Evolutionary conservation across 2,329 filamentous ascomycete species (phyloP).

Genomic region (Phyllosticta citribraziliensis): DNA sequence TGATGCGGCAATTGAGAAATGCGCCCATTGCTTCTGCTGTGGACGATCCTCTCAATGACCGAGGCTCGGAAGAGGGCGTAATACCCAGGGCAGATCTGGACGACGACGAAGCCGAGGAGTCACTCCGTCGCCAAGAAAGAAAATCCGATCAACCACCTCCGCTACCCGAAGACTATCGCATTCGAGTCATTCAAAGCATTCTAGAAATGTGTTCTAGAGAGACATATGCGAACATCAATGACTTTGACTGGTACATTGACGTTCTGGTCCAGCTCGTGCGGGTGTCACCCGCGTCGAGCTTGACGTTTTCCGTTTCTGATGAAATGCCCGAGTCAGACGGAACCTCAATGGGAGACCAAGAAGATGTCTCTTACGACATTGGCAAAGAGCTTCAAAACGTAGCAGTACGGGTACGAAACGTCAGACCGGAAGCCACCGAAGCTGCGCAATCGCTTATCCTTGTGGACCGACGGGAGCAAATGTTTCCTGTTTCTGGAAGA

Average conservation of each 20-base stretch:
- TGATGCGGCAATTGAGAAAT: slow-evolving; percentile 74
- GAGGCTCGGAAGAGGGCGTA: slow-evolving; percentile 31
- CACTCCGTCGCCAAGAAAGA: slow-evolving; percentile 42
- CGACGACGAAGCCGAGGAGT: slow-evolving; percentile 47
- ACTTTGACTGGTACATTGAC: slow-evolving; percentile 98
- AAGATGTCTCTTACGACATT: slow-evolving; percentile 56
- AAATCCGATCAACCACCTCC: slow-evolving; percentile 44
- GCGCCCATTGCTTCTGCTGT: slow-evolving; percentile 46
- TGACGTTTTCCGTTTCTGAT: not conserved
- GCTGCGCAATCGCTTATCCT: slow-evolving; percentile 70
- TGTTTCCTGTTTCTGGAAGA: slow-evolving; percentile 43
- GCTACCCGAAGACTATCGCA: slow-evolving; percentile 76
- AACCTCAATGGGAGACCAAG: slow-evolving; percentile 9
- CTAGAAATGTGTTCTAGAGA: slow-evolving; percentile 82
- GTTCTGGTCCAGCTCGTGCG: slow-evolving; percentile 77
- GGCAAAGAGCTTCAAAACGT: slow-evolving; percentile 83
- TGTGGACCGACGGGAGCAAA: slow-evolving; percentile 48
- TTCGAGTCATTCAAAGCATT: slow-evolving; percentile 73
- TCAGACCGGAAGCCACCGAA: slow-evolving; percentile 68
- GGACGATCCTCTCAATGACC: slow-evolving; percentile 38
- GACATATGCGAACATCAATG: slow-evolving; percentile 73
- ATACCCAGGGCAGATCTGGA: slow-evolving; percentile 46
- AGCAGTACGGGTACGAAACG: slow-evolving; percentile 79
- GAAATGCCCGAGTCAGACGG: slow-evolving; percentile 14
- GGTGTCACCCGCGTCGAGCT: slow-evolving; percentile 43